Percentiles rank a stretch among this genome's conserved stretches.
Evolutionary conservation across 2,329 filamentous ascomycete species (phyloP).

Genomic region (Penicillium olsonii): DNA sequence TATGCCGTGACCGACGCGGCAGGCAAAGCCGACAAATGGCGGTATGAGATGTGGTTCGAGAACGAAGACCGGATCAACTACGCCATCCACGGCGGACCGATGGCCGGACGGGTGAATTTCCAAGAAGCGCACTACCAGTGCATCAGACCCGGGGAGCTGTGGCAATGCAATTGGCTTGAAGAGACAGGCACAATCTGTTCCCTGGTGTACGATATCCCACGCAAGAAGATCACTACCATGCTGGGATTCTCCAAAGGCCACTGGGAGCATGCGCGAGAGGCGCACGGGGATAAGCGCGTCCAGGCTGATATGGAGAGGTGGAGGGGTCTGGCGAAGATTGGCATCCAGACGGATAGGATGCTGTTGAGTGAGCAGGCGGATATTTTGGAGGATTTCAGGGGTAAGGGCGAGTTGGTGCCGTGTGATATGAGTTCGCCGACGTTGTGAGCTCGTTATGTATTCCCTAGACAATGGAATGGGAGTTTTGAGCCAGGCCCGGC

Average conservation of each 20-base stretch:
- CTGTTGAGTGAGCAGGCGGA: constrained; percentile 58
- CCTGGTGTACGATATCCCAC: constrained; percentile 57
- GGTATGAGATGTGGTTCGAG: constrained; percentile 64
- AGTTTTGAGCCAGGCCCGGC: neutral
- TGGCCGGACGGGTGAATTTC: constrained; percentile 58
- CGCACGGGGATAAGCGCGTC: constrained; percentile 59
- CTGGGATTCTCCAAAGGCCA: constrained; percentile 59
- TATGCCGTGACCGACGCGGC: constrained; percentile 52
- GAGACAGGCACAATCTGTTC: constrained; percentile 61
- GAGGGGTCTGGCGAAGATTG: constrained; percentile 54
- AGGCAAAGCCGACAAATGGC: constrained; percentile 60
- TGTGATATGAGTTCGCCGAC: constrained; percentile 46
- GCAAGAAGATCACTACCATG: constrained; percentile 53
- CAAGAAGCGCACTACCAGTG: constrained; percentile 60
- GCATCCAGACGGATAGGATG: constrained; percentile 52
- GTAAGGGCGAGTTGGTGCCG: constrained; percentile 50
- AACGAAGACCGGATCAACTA: constrained; percentile 58
- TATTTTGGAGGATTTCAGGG: constrained; percentile 53
- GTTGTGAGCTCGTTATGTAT: constrained; percentile 21
- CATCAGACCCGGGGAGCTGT: constrained; percentile 58
- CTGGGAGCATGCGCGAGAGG: constrained; percentile 54
- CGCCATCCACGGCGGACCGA: constrained; percentile 61
- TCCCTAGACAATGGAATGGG: neutral
- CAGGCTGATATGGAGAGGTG: constrained; percentile 53
- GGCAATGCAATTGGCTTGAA: constrained; percentile 64